Percentiles rank a stretch among this genome's conserved stretches.
These are phyloP conservation scores for Haplosporangium sp. DNA, from an alignment of 371 early-diverging fungal species.

Conservation along the genomic window DNA sequence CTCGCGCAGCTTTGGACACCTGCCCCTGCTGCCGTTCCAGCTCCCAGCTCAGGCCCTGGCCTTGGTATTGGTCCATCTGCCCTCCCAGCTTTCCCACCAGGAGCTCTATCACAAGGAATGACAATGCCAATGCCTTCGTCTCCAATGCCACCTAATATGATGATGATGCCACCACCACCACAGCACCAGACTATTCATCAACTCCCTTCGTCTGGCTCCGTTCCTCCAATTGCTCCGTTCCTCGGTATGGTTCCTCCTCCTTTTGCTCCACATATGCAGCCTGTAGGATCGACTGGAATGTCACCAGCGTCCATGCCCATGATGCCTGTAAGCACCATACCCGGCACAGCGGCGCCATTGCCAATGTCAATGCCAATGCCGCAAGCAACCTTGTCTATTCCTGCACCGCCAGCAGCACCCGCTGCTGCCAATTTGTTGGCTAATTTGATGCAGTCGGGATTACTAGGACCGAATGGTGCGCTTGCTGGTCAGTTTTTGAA, in stretches of 20 bases:
- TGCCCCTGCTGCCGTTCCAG: slow-evolving; percentile 26
- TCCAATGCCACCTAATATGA: slow-evolving; percentile 32
- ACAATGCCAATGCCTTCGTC: slow-evolving; percentile 13
- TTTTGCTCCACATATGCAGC: slow-evolving; percentile 27
- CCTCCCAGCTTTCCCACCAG: too few relatives aligned
- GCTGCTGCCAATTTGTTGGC: slow-evolving; percentile 50
- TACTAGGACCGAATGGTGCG: slow-evolving; percentile 47
- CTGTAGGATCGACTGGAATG: slow-evolving; percentile 21
- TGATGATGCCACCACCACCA: slow-evolving; percentile 18
- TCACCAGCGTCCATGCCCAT: slow-evolving; percentile 13
- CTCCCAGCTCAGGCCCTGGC: slow-evolving; percentile 38
- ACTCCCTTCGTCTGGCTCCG: slow-evolving; percentile 10
- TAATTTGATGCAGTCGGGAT: slow-evolving; percentile 55
- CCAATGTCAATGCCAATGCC: slow-evolving; percentile 19
- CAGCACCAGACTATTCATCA: slow-evolving; percentile 12
- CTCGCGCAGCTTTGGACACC: slow-evolving; percentile 53
- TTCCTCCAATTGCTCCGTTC: slow-evolving; percentile 5
- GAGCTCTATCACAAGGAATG: slow-evolving; percentile 17
- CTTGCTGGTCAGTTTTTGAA: slow-evolving; percentile 25
- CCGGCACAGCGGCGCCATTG: slow-evolving; percentile 10
- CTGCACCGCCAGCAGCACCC: slow-evolving; percentile 35
- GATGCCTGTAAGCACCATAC: slow-evolving; percentile 17
- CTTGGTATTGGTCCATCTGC: too few relatives aligned
- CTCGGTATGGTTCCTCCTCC: slow-evolving; percentile 11
- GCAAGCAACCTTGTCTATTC: slow-evolving; percentile 14